Evolutionary conservation across 257 asterid species (phyloP).

Genomic region (Nicotiana otophora): DNA sequence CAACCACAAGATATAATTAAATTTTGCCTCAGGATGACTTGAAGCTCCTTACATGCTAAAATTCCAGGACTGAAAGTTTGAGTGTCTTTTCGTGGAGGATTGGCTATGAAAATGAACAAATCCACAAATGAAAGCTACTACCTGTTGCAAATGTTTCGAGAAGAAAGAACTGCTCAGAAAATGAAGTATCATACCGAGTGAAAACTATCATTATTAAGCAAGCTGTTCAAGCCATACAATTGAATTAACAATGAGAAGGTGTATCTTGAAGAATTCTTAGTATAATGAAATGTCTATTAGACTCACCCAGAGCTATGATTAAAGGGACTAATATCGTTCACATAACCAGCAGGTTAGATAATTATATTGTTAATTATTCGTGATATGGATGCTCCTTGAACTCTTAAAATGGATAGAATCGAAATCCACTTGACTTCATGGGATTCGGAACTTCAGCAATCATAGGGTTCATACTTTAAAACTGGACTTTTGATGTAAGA

Average conservation of each 20-base stretch:
- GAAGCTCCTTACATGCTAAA: constrained; percentile 59
- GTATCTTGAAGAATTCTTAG: background rate
- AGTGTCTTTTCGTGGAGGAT: constrained; percentile 43
- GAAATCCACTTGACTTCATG: background rate
- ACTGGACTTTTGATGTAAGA: background rate
- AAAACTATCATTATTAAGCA: background rate
- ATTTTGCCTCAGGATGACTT: background rate
- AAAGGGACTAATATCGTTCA: background rate
- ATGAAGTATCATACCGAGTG: background rate
- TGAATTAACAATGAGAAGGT: background rate
- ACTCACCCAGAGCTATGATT: background rate
- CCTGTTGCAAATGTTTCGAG: constrained; percentile 36
- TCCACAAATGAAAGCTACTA: constrained; percentile 65
- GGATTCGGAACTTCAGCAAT: no score
- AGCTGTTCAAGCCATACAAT: background rate
- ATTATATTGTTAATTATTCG: background rate
- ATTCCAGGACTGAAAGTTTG: constrained; percentile 54
- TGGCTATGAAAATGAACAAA: constrained; percentile 60
- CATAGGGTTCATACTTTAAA: background rate
- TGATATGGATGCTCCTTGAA: background rate
- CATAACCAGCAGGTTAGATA: background rate
- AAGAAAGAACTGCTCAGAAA: background rate
- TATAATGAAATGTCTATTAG: background rate
- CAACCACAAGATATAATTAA: background rate
- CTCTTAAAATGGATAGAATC: background rate